phyloP scores from a whole-genome alignment of 2,329 filamentous ascomycete genomes.

The Curvularia lunata region DNA sequence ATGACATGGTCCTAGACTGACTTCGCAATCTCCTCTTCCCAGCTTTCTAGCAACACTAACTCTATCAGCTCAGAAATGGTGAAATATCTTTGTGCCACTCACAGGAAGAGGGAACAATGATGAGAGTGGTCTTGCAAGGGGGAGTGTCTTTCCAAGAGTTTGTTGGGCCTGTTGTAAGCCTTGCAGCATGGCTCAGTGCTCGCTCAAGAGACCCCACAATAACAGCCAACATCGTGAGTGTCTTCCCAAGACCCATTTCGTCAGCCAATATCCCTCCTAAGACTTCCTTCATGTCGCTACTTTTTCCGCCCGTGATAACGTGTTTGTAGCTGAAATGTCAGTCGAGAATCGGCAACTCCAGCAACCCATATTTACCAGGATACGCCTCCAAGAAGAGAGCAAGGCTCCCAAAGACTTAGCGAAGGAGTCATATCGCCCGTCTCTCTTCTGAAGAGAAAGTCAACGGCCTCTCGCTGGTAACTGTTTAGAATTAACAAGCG shows the following conservation, averaged over 20 bases:
- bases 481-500: conserved; percentile 1
- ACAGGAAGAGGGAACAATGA: conserved; percentile 41
- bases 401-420: conserved; percentile 9
- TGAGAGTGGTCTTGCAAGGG: conserved; percentile 31
- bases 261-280: conserved; percentile 64
- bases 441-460: conserved; percentile 21
- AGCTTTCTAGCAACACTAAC: conserved; percentile 1
- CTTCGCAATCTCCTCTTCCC: conserved; percentile 3
- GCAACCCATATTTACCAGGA: conserved; percentile 1
- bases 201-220: conserved; percentile 52
- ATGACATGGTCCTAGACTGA: not conserved
- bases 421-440: conserved; percentile 9
- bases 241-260: conserved; percentile 68
- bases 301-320: conserved; percentile 70
- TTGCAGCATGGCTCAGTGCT: conserved; percentile 47
- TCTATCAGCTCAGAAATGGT: not conserved
- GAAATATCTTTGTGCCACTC: conserved; percentile 29
- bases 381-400: not conserved
- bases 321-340: conserved; percentile 48
- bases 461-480: conserved; percentile 21
- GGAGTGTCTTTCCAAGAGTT: not conserved
- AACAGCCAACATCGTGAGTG: conserved; percentile 60
- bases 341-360: not conserved
- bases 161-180: not conserved
- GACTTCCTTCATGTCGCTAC: conserved; percentile 21